Evolutionary conservation across 2,329 filamentous ascomycete genomes (phyloP).

Genomic region (Aureobasidium mangrovei): DNA sequence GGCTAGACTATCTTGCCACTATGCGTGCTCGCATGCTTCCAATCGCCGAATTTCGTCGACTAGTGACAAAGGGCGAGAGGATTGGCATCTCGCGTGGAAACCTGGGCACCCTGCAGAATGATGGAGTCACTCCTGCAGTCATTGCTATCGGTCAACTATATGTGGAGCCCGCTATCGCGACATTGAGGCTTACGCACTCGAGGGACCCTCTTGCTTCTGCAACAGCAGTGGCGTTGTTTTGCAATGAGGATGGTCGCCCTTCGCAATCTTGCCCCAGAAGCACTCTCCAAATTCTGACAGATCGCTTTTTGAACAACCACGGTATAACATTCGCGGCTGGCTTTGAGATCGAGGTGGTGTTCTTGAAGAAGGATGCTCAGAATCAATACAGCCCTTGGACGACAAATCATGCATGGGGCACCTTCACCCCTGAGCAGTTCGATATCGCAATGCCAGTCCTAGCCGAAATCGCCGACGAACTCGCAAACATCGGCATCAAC

Average conservation of each 20-base stretch:
- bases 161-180: conserved; percentile 57
- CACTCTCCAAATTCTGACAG: conserved; percentile 39
- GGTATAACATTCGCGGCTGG: conserved; percentile 57
- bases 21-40: conserved; percentile 60
- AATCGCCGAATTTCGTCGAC: conserved; percentile 36
- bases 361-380: conserved; percentile 44
- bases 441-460: conserved; percentile 50
- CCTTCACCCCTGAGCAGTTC: conserved; percentile 54
- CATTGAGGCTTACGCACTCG: conserved; percentile 46
- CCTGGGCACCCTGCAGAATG: conserved; percentile 60
- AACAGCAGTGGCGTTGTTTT: conserved; percentile 60
- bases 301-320: conserved; percentile 42
- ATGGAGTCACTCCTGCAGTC: conserved; percentile 46
- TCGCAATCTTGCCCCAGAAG: conserved; percentile 53
- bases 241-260: conserved; percentile 44
- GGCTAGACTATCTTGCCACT: conserved; percentile 68
- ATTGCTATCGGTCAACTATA: conserved; percentile 56
- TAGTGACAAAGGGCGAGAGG: conserved; percentile 28
- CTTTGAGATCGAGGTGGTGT: conserved; percentile 74
- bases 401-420: conserved; percentile 62
- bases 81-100: conserved; percentile 57
- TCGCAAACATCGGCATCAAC: conserved; percentile 54
- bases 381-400: conserved; percentile 39
- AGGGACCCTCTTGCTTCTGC: conserved; percentile 43
- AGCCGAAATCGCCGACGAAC: conserved; percentile 53